These are phyloP conservation scores for Samsoniella hepiali DNA, from an alignment of 2,329 filamentous ascomycete species.

Conservation along the genomic window DNA sequence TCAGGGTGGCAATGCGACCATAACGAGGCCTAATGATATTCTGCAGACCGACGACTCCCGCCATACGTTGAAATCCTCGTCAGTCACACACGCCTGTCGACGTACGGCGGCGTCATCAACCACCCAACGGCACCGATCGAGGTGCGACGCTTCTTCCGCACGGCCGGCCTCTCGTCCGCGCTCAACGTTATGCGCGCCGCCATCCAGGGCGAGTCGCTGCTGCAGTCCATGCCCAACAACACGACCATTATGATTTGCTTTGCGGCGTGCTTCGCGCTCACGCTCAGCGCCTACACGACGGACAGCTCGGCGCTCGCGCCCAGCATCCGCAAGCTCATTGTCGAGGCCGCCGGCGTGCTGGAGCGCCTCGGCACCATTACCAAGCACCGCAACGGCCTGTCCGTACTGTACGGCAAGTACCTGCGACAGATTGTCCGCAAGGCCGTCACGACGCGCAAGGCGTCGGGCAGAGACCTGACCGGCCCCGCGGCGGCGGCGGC, in stretches of 20 bases:
- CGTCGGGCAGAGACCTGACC: not conserved
- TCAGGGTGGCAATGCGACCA: not conserved
- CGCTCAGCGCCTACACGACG: conserved; percentile 57
- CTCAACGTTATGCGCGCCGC: conserved; percentile 72
- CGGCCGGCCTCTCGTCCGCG: conserved; percentile 67
- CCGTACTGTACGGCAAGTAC: conserved; percentile 47
- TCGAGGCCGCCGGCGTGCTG: conserved; percentile 65
- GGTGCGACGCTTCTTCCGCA: conserved; percentile 70
- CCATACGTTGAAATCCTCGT: conserved; percentile 74
- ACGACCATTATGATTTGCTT: conserved; percentile 78
- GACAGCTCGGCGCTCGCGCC: conserved; percentile 58
- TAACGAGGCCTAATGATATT: not conserved
- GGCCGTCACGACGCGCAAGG: conserved; percentile 27
- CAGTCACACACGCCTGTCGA: conserved; percentile 69
- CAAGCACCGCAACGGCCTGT: conserved; percentile 63
- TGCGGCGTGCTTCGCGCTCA: conserved; percentile 66
- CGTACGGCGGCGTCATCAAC: conserved; percentile 71
- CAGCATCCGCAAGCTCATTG: conserved; percentile 61
- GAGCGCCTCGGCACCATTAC: conserved; percentile 66
- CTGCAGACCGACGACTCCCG: conserved; percentile 54
- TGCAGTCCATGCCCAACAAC: conserved; percentile 76
- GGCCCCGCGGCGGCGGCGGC: not conserved
- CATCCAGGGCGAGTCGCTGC: conserved; percentile 65
- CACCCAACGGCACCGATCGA: conserved; percentile 67
- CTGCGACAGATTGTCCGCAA: conserved; percentile 43